phyloP scores from a whole-genome alignment of 805 yeast genomes.

The Teunomyces stri region DNA sequence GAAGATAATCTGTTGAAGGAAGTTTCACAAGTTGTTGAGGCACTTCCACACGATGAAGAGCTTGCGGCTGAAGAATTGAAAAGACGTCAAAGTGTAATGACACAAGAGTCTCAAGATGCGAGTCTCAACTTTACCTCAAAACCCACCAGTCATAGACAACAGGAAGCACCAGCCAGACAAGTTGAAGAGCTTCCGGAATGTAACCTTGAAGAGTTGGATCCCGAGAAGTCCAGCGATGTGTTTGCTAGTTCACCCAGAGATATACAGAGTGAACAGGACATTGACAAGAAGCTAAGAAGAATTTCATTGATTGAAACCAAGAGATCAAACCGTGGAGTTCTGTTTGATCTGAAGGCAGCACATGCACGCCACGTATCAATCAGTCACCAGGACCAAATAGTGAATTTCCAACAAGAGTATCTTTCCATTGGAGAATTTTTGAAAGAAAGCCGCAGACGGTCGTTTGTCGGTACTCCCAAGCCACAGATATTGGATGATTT shows the following conservation, averaged over 20 bases:
- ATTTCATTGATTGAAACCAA: slow-evolving; percentile 6
- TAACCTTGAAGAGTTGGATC: slow-evolving; percentile 10
- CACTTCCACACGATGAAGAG: background rate
- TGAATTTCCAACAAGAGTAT: slow-evolving; percentile 15
- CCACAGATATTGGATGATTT: slow-evolving; percentile 4
- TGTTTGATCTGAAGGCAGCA: slow-evolving; percentile 6
- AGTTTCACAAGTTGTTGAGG: background rate
- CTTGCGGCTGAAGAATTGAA: background rate
- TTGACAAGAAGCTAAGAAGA: slow-evolving; percentile 6
- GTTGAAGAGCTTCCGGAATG: slow-evolving; percentile 9
- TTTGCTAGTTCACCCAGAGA: background rate
- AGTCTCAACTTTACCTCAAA: background rate
- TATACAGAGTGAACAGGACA: no score
- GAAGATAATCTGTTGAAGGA: background rate
- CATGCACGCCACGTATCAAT: slow-evolving; percentile 5
- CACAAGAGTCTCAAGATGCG: background rate
- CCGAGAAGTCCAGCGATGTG: background rate
- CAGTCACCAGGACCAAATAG: slow-evolving; percentile 8
- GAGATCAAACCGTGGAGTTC: slow-evolving; percentile 5
- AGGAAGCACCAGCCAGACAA: background rate
- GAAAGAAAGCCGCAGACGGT: slow-evolving; percentile 12
- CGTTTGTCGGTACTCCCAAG: slow-evolving; percentile 8
- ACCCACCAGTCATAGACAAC: background rate
- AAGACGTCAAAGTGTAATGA: background rate
- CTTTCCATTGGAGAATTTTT: slow-evolving; percentile 15